These are phyloP conservation scores for Gynochthodes officinalis DNA, from an alignment of 257 asterid genomes.

Conservation along the genomic window DNA sequence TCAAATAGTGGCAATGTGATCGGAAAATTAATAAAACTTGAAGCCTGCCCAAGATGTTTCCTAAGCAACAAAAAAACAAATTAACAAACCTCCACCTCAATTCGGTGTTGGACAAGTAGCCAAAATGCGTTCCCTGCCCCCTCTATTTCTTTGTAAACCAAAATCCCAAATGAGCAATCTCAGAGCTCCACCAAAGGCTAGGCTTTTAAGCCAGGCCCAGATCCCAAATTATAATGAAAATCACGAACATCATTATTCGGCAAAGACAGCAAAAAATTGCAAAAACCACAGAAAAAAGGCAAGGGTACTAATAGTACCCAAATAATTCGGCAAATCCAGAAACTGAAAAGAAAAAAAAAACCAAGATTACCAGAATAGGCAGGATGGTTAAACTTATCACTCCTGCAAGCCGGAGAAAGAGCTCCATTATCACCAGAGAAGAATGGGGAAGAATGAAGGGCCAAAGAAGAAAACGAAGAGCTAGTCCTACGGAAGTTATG, in stretches of 20 bases:
- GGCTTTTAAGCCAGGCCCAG: slow-evolving; percentile 1
- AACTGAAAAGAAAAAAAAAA: neutral
- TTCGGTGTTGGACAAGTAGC: neutral
- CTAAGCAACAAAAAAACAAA: neutral
- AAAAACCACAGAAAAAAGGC: neutral
- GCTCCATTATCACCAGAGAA: slow-evolving; percentile 43
- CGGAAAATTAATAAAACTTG: neutral
- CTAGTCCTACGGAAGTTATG: slow-evolving; percentile 35
- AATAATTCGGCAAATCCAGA: neutral
- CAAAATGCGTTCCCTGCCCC: neutral
- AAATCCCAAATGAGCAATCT: neutral
- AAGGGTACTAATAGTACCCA: slow-evolving; percentile 4
- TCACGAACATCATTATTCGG: neutral
- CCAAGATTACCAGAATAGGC: slow-evolving; percentile 40
- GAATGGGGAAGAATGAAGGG: slow-evolving; percentile 26
- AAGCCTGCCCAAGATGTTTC: neutral
- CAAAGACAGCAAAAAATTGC: neutral
- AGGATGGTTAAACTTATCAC: slow-evolving; percentile 32
- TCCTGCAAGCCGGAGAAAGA: slow-evolving; percentile 38
- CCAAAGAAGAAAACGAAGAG: slow-evolving; percentile 24
- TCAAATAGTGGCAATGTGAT: neutral
- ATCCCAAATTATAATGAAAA: slow-evolving; percentile 8
- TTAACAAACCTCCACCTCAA: neutral
- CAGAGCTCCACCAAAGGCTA: neutral
- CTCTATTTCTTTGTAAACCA: neutral